These are phyloP conservation scores for Juncus inflexus DNA, from an alignment of 176 grass and related monocot genomes.

Conservation along the genomic window DNA sequence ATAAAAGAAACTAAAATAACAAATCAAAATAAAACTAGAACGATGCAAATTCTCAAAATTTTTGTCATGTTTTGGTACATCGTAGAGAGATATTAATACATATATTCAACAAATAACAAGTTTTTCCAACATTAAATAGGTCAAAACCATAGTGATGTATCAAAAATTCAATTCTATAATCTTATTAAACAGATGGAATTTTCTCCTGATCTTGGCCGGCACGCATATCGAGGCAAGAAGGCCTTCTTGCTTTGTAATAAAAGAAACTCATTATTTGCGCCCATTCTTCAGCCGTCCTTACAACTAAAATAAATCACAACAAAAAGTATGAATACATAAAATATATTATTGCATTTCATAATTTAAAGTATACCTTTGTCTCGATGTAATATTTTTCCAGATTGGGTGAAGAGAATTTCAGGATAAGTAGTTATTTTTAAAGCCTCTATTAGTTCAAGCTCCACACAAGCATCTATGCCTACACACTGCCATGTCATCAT, in stretches of 20 bases:
- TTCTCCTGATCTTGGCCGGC: constrained; percentile 67
- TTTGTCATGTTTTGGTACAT: no score
- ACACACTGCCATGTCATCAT: constrained; percentile 52
- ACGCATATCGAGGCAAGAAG: constrained; percentile 53
- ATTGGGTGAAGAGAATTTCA: constrained; percentile 81
- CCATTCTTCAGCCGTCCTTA: constrained; percentile 63
- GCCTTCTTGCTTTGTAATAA: constrained; percentile 84
- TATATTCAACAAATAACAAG: no score
- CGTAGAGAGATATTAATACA: no score
- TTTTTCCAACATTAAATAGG: no score
- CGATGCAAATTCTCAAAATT: no score
- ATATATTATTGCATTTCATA: not conserved
- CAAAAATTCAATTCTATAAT: constrained; percentile 9
- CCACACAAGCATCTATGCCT: constrained; percentile 63
- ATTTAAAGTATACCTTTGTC: constrained; percentile 57
- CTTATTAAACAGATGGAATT: constrained; percentile 59
- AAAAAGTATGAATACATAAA: not conserved
- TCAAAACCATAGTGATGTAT: constrained; percentile 9
- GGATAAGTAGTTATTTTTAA: constrained; percentile 74
- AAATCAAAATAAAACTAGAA: no score
- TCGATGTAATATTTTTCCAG: constrained; percentile 82
- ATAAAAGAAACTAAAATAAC: no score
- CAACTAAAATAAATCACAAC: constrained; percentile 30
- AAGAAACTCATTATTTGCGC: constrained; percentile 87
- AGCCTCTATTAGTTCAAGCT: constrained; percentile 53